Base-by-base conservation (phyloP, 495 filamentous ascomycete species). In the Lophium mytilinum region DNA sequence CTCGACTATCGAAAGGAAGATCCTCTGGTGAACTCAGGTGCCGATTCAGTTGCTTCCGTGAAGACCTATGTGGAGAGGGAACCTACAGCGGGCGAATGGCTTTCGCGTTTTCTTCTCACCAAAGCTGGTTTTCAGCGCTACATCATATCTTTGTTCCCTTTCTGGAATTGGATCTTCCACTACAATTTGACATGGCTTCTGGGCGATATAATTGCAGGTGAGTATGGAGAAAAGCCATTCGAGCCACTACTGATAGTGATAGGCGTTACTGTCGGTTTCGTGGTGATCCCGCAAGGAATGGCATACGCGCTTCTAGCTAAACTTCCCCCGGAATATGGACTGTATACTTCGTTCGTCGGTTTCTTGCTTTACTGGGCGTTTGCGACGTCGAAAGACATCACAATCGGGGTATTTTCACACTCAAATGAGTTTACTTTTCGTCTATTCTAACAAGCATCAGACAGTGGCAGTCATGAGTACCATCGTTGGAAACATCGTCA, bases 351-450 rank as follows among this genome's bases (percentile, higher is more conserved):
- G 0, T 98, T 98, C 64, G 94, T 97, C 83, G 93, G 93, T 33
- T 90, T 96, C 7, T 68, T 96, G 57, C 69, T 95, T 43, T 98
- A 98, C 63, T 97, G 93, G 93, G 92, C 96, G 66, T 97, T 98
- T 65, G 93, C 92, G 1, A 98, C 93, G 1, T 97, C 94, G 0
- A 98, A 98, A 66, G 93, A 98, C 71, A 97, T 98, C 68, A 96
- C 93, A 7, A 96, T 98, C 51, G 93, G 93, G 14, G 88, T 91
- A 74, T 76, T 87, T 82, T 43, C 35, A 3, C 6, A 37, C 30
- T 18, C 52, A 4, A 4, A 11, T 18, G 21, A 52, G 15, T 48
- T 67, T 21, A 2, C 3, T 49, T 21, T 47, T 21, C 10, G 12
- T 37, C 9, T 7, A 21, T 65, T 57, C 55, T 19, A 52, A 52